Percentiles rank a stretch among this genome's conserved stretches.
These are phyloP conservation scores for Parastagonospora nodorum DNA, from an alignment of 2,329 filamentous ascomycete species.

Conservation along the genomic window DNA sequence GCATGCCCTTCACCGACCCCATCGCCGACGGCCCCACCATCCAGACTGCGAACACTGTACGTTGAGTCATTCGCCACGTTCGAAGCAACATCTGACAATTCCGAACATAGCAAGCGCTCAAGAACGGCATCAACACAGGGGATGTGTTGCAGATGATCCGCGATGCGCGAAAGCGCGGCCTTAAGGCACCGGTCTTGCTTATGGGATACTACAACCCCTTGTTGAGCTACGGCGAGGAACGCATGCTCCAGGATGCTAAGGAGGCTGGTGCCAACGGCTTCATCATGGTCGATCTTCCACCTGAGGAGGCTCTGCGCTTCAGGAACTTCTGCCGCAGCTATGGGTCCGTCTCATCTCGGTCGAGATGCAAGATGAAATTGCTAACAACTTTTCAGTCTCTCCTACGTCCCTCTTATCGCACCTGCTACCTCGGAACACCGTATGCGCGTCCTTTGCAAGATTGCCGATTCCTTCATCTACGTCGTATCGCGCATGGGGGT, in stretches of 20 bases:
- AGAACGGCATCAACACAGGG: conserved; percentile 84
- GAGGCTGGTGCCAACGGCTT: conserved; percentile 90
- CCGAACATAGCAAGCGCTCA: conserved; percentile 66
- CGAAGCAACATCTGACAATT: conserved; percentile 17
- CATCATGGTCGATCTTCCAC: conserved; percentile 93
- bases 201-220: conserved; percentile 99
- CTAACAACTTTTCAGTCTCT: conserved; percentile 63
- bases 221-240: conserved; percentile 91
- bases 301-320: conserved; percentile 94
- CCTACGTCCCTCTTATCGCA: conserved; percentile 95
- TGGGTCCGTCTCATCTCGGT: conserved; percentile 59
- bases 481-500: conserved; percentile 97
- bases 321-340: conserved; percentile 79
- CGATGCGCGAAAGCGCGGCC: conserved; percentile 74
- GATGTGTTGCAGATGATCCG: conserved; percentile 83
- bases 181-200: conserved; percentile 82
- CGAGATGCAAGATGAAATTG: neutral
- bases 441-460: conserved; percentile 94
- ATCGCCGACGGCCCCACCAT: conserved; percentile 98
- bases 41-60: conserved; percentile 87
- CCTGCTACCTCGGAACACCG: conserved; percentile 89
- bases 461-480: conserved; percentile 98
- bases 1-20: conserved; percentile 95
- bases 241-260: conserved; percentile 81
- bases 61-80: conserved; percentile 36